These are phyloP conservation scores for Evernia prunastri DNA, from an alignment of 495 filamentous ascomycete species.

Conservation along the genomic window DNA sequence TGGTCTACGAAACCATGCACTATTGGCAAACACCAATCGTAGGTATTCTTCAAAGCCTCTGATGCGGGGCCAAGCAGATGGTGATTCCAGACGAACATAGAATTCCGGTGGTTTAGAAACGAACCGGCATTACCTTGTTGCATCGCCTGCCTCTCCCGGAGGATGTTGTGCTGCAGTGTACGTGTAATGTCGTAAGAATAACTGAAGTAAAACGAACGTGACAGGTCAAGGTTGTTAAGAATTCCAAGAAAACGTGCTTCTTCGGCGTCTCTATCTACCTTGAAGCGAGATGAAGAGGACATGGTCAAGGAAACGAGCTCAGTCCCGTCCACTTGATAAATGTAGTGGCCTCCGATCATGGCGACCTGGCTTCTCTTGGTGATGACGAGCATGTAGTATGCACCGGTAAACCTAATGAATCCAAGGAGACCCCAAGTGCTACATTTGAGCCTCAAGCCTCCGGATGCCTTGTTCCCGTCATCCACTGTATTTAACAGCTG, in stretches of 20 bases:
- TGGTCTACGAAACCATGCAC: conserved; percentile 97
- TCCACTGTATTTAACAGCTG: conserved; percentile 90
- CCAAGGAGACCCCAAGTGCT: conserved; percentile 91
- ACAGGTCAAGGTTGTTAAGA: conserved; percentile 82
- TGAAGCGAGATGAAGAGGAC: conserved; percentile 51
- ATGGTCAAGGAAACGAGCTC: conserved; percentile 81
- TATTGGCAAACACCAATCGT: conserved; percentile 93
- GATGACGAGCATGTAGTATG: conserved; percentile 96
- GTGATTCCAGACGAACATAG: conserved; percentile 98
- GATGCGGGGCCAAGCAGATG: conserved; percentile 75
- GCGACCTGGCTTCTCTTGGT: conserved; percentile 94
- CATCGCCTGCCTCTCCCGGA: conserved; percentile 65
- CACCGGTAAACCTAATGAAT: conserved; percentile 90
- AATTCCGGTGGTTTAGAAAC: conserved; percentile 64
- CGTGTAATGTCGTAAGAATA: conserved; percentile 95
- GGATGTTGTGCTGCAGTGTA: conserved; percentile 89
- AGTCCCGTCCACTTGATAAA: conserved; percentile 94
- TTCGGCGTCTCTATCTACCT: conserved; percentile 75
- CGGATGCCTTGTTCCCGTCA: conserved; percentile 85
- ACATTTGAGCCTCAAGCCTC: conserved; percentile 85
- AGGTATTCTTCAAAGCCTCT: conserved; percentile 65
- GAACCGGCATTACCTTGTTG: conserved; percentile 53
- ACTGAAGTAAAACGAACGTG: conserved; percentile 92
- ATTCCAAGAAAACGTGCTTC: conserved; percentile 85
- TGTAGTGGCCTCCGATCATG: conserved; percentile 90